Base-by-base conservation (phyloP, 2,329 filamentous ascomycete genomes). In the Nemania abortiva region DNA sequence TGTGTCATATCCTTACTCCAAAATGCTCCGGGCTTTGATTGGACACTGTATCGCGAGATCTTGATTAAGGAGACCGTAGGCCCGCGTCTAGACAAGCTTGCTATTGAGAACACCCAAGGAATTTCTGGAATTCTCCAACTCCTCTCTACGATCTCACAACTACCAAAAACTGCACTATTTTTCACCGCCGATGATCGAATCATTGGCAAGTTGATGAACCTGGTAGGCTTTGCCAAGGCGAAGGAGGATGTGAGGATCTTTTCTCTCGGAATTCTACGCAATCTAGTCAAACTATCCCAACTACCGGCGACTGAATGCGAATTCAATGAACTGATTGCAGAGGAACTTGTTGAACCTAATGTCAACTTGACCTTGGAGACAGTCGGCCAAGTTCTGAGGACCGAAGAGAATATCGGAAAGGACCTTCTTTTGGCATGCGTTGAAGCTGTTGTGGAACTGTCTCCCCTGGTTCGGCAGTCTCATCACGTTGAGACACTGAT, bases 241-340 rank as follows among this genome's bases (percentile, higher is more conserved):
- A 96, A 96, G 79, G 92, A 95, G 70, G 91, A 94, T 65, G 95
- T 99, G 65, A 96, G 95, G 77, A 82, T 92, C 0, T 97, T 93
- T 77, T 89, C 95, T 0, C 84, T 99, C 34, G 86, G 89, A 11
- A 91, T 98, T 50, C 80, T 99, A 53, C 87, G 88, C 52, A 91
- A 90, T 65, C 83, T 95, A 39, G 86, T 94, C 39, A 85, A 85
- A 63, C 82, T 91, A 57, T 87, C 89, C 1, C 82, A 84, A 62
- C 85, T 87, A 1, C 84, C 88, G 9, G 84, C 87, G 5, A 76
- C 81, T 13, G 85, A 89, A 69, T 86, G 85, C 0, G 86, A 90
- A 66, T 87, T 84, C 73, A 88, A 87, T 58, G 85, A 88, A 69
- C 74, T 86, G 29, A 88, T 89, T 72, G 86, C 85, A 68, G 78